Percentiles rank a stretch among this genome's conserved stretches.
phyloP scores from a whole-genome alignment of 192 early-diverging fungal species.

The Coemansia sp. region DNA sequence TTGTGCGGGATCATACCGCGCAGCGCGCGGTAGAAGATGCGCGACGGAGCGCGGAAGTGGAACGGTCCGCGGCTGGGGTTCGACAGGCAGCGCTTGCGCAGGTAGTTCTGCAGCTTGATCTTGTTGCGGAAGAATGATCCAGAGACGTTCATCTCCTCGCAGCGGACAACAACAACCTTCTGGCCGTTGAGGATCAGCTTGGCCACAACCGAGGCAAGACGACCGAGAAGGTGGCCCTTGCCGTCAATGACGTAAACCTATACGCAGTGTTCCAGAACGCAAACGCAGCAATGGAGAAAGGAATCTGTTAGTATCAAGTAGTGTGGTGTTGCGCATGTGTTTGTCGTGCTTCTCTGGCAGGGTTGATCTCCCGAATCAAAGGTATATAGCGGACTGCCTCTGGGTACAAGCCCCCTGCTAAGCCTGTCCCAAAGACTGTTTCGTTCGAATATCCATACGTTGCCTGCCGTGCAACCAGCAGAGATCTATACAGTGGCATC shows the following conservation, averaged over 20 bases:
- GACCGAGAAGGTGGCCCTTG: slow-evolving; percentile 98
- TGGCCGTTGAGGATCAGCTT: slow-evolving; percentile 98
- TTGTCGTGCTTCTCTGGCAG: not conserved
- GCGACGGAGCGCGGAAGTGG: slow-evolving; percentile 98
- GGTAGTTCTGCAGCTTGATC: slow-evolving; percentile 94
- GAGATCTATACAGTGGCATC: too few relatives aligned
- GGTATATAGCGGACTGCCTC: not conserved
- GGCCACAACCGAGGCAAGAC: slow-evolving; percentile 95
- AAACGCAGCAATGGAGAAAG: not conserved
- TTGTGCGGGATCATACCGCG: slow-evolving; percentile 99
- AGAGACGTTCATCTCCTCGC: slow-evolving; percentile 98
- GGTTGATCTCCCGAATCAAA: too few relatives aligned
- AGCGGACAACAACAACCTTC: slow-evolving; percentile 95
- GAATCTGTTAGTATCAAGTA: too few relatives aligned
- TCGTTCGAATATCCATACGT: too few relatives aligned
- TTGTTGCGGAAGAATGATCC: slow-evolving; percentile 99
- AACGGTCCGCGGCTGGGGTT: slow-evolving; percentile 96
- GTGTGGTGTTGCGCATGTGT: too few relatives aligned
- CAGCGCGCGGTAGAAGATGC: slow-evolving; percentile 95
- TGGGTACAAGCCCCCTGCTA: not conserved
- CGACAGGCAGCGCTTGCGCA: slow-evolving; percentile 96
- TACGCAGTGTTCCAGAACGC: not conserved
- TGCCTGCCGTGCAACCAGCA: too few relatives aligned
- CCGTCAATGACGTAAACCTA: slow-evolving; percentile 98
- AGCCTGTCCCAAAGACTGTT: too few relatives aligned